Base-by-base conservation (phyloP, 1,284 basidiomycete species). In the Coriolopsis trogii region DNA sequence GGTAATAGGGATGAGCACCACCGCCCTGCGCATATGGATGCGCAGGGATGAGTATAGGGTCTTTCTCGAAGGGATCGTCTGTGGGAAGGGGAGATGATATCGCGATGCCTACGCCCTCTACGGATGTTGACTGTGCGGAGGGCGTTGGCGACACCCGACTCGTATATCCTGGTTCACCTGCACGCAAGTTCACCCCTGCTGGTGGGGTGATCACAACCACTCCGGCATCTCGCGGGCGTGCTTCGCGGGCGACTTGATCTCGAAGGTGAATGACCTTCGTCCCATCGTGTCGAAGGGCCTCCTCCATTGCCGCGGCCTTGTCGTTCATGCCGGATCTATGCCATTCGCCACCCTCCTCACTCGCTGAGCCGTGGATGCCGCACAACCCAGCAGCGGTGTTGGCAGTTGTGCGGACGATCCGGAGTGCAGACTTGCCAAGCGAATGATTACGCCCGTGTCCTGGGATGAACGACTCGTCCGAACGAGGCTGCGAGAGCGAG, bases 1-100 rank as follows among this genome's bases (percentile, higher is more conserved):
- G 44, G 47, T 58, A 59, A 41, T 59, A 61, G 8, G 59, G 39
- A 42, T 75, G 77, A n/a, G 52, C 38, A 28, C 68, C 47, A 4
- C 73, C 73, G 12, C 70, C 74, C 40, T 79, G 75, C 6, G 81
- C 82, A 62, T 87, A 87, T 1, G 83, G 82, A 65, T 86, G 84
- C 26, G 73, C 70, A 9, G 76, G 75, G 25, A 84, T 59, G 23
- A 66, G 62, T 41, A 78, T 68, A 4, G 69, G 66, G 28, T 76
- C 63, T 25, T 55, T 51, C 18, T 59, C 72, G 20, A 45, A 41
- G 39, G 54, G 61, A 25, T 62, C 73, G 6, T 77, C 76, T 3
- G 68, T 64, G 3, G 73, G 68, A 0, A 78, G 77, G 3, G 86
- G 80, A 0, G 86, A 84, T 4, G 82, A 81, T 18, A 91, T 65